Percentiles rank a stretch among this genome's conserved stretches.
Conservation (phyloP, 306 rosid genomes). For the Glycine tomentella region DNA sequence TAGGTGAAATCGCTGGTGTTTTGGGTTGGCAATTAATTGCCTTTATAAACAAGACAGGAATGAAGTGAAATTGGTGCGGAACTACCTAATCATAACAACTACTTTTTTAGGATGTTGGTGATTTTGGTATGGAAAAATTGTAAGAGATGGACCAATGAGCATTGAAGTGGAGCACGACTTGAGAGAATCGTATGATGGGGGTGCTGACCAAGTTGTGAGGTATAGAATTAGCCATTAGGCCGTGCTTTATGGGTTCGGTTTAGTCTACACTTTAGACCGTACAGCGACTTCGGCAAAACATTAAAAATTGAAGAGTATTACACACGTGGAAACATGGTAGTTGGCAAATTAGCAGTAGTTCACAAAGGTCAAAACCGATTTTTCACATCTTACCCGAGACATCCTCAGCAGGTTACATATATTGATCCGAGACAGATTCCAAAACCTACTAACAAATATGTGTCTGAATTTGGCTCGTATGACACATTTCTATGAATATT, state of each 20-base stretch:
- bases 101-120: conserved; percentile 36
- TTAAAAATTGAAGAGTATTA: conserved; percentile 8
- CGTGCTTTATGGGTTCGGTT: conserved; percentile 50
- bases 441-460: background rate
- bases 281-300: conserved; percentile 42
- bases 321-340: conserved; percentile 17
- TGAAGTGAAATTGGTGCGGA: conserved; percentile 22
- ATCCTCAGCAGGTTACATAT: too few species aligned
- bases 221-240: conserved; percentile 28
- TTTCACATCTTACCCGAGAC: too few species aligned
- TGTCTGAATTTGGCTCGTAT: background rate
- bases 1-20: conserved; percentile 7
- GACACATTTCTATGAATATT: background rate
- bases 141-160: conserved; percentile 32
- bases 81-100: conserved; percentile 49
- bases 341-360: background rate
- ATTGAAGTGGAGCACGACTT: conserved; percentile 40
- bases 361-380: conserved; percentile 7
- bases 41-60: background rate
- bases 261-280: conserved; percentile 8
- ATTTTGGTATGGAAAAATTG: conserved; percentile 39
- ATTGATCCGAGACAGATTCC: background rate
- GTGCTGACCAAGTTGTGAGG: conserved; percentile 52
- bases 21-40: background rate
- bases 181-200: conserved; percentile 36